A percentile compares a stretch with the other conserved stretches of the same genome.
Conservation (phyloP, 768 basidiomycete species). For the Rubroboletus pulcherrimus region DNA sequence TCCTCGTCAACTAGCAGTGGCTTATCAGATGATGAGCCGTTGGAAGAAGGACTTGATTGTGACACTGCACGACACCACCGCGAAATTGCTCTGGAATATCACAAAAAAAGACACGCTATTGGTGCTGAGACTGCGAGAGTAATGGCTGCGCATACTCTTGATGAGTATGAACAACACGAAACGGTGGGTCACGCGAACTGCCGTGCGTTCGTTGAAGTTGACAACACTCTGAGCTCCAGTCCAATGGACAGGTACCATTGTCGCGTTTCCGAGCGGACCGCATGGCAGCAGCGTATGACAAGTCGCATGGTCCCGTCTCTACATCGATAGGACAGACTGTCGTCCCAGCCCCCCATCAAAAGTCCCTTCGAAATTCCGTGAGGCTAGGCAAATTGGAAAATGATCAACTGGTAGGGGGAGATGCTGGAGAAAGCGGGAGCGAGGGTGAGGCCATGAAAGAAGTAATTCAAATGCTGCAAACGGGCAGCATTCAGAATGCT, state of each 20-base stretch:
- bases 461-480: constrained; percentile 47
- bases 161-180: constrained; percentile 42
- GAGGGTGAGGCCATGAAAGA: constrained; percentile 51
- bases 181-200: constrained; percentile 32
- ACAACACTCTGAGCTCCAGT: constrained; percentile 22
- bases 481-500: constrained; percentile 50
- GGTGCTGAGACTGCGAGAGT: constrained; percentile 50
- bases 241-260: constrained; percentile 45
- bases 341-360: constrained; percentile 41
- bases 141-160: constrained; percentile 46
- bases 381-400: constrained; percentile 55
- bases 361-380: constrained; percentile 49
- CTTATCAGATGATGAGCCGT: constrained; percentile 36
- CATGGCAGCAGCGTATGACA: constrained; percentile 46
- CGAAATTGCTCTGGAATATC: constrained; percentile 70
- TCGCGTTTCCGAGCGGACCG: constrained; percentile 66
- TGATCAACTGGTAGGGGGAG: constrained; percentile 47
- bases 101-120: constrained; percentile 55
- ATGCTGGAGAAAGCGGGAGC: constrained; percentile 49
- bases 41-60: constrained; percentile 52
- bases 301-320: constrained; percentile 34
- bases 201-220: constrained; percentile 1
- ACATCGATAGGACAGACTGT: constrained; percentile 42
- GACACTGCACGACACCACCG: constrained; percentile 67
- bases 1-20: constrained; percentile 24